These are phyloP conservation scores for Kalaharituber pfeilii DNA, from an alignment of 2,329 filamentous ascomycete species.

Conservation along the genomic window DNA sequence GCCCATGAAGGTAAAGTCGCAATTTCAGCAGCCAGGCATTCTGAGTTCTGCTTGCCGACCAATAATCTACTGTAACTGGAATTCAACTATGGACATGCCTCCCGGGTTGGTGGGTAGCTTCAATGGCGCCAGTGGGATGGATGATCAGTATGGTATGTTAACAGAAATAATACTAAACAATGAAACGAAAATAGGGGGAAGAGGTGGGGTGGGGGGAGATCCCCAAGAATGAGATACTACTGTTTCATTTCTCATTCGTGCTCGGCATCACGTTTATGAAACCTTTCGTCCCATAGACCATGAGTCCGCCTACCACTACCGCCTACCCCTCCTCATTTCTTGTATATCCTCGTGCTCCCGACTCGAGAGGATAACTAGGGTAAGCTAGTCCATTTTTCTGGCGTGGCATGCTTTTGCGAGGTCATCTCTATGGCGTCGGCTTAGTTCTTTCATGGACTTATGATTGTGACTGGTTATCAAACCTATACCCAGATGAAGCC, in stretches of 20 bases:
- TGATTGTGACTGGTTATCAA: no score
- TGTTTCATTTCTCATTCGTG: conserved; percentile 1
- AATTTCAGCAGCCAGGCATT: background rate
- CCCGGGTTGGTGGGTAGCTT: background rate
- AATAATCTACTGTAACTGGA: background rate
- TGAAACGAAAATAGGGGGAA: background rate
- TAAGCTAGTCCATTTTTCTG: no score
- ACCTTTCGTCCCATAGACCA: background rate
- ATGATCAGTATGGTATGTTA: background rate
- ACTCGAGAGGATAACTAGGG: background rate
- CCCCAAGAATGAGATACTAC: background rate
- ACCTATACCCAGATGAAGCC: no score
- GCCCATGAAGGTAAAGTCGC: background rate
- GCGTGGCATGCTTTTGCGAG: no score
- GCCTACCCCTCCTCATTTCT: background rate
- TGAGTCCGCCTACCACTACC: background rate
- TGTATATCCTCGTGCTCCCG: background rate
- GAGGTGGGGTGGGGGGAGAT: background rate
- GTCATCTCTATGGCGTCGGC: no score
- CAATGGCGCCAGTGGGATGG: background rate
- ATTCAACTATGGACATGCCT: background rate
- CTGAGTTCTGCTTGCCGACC: background rate
- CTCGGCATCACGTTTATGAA: background rate
- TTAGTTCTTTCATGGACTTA: no score
- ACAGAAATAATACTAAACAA: no score